These are phyloP conservation scores for Globisporangium middletonii DNA, from an alignment of 352 stramenopile species.

Conservation along the genomic window DNA sequence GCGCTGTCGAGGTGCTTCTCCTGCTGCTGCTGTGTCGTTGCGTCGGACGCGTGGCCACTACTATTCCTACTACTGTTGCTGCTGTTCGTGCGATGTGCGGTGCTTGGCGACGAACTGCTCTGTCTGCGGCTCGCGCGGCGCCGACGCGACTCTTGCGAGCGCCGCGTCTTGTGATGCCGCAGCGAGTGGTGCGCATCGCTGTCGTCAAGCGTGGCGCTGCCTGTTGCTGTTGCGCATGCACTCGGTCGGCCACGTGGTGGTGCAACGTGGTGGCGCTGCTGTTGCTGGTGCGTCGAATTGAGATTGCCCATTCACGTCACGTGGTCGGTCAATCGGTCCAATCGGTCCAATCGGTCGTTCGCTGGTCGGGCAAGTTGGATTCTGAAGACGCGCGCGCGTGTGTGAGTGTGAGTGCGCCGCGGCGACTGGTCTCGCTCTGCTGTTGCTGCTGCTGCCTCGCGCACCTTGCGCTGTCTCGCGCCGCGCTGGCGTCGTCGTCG, in stretches of 20 bases:
- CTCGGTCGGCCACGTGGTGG: background rate
- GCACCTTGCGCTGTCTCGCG: no score
- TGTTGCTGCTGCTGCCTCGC: no score
- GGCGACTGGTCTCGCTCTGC: no score
- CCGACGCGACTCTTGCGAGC: conserved; percentile 8
- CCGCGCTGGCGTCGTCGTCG: no score
- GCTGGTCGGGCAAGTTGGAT: no score
- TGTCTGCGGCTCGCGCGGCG: conserved; percentile 6
- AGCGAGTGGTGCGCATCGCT: background rate
- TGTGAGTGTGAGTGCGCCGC: no score
- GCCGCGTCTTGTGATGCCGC: conserved; percentile 15
- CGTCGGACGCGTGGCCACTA: background rate
- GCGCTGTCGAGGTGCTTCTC: background rate
- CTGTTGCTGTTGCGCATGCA: background rate
- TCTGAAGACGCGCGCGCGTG: no score
- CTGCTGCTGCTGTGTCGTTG: background rate
- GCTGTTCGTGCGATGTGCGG: background rate
- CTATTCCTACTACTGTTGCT: conserved; percentile 1
- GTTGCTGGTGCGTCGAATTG: conserved; percentile 2
- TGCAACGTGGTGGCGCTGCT: conserved; percentile 4
- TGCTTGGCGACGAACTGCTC: conserved; percentile 5
- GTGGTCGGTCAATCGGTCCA: background rate
- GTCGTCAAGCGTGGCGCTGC: background rate
- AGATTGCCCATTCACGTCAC: conserved; percentile 6
- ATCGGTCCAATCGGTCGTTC: no score